A percentile compares a stretch with the other conserved stretches of the same genome.
phyloP scores from a whole-genome alignment of 2,329 filamentous ascomycete genomes.

The Aspergillus novoparasiticus region DNA sequence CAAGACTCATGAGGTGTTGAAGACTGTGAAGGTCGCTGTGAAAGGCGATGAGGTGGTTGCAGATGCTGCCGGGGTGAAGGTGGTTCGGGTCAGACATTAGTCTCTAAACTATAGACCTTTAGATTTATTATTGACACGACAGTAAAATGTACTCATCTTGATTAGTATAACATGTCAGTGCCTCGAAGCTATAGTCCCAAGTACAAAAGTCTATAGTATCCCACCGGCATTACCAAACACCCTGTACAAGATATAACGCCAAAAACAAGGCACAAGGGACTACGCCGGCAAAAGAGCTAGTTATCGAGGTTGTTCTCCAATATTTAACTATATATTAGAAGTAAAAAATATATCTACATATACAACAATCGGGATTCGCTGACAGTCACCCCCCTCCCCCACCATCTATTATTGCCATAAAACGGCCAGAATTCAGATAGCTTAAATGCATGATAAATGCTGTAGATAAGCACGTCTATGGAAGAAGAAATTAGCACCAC shows the following conservation, averaged over 20 bases:
- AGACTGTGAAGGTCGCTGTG: conserved; percentile 23
- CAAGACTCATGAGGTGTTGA: conserved; percentile 29
- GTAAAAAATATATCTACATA: neutral
- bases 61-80: conserved; percentile 26
- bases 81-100: conserved; percentile 22
- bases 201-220: no score
- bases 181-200: no score
- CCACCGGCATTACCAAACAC: no score
- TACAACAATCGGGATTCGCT: neutral
- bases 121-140: neutral
- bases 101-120: neutral
- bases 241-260: neutral
- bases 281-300: neutral
- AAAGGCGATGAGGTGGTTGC: conserved; percentile 17
- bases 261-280: neutral
- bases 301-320: neutral
- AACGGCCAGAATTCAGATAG: no score
- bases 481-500: no score
- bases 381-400: no score
- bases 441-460: no score
- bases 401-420: no score
- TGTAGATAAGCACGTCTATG: no score
- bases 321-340: neutral
- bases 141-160: no score
- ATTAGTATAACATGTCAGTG: no score